Conservation (phyloP, 345 rosid species). For the Cochlearia excelsa region DNA sequence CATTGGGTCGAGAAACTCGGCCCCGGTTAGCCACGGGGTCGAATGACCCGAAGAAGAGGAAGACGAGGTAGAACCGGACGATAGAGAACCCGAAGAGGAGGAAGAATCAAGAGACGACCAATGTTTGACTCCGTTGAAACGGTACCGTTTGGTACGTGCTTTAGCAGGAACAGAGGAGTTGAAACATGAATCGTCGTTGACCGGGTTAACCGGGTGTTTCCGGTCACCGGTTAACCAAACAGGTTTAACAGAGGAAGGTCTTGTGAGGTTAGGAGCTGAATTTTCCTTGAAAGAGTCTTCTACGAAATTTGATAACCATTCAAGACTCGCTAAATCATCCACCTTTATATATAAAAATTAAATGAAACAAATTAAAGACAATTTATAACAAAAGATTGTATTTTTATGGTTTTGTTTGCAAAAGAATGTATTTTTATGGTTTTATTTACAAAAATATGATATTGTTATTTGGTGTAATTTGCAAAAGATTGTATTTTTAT, state of each 20-base stretch:
- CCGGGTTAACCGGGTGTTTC: slow-evolving; percentile 33
- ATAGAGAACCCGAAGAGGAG: slow-evolving; percentile 38
- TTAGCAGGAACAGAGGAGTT: slow-evolving; percentile 60
- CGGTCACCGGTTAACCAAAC: slow-evolving; percentile 26
- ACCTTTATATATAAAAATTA: slow-evolving; percentile 41
- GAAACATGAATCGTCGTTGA: slow-evolving; percentile 33
- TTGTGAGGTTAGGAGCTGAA: slow-evolving; percentile 47
- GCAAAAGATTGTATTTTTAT: too few relatives aligned
- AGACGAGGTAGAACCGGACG: slow-evolving; percentile 32
- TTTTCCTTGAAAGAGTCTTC: slow-evolving; percentile 77
- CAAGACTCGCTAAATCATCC: slow-evolving; percentile 73
- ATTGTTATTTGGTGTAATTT: too few relatives aligned
- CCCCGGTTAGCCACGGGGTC: slow-evolving; percentile 26
- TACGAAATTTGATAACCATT: slow-evolving; percentile 91
- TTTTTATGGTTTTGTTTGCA: too few relatives aligned
- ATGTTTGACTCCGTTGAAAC: slow-evolving; percentile 44
- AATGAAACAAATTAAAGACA: slow-evolving; percentile 1
- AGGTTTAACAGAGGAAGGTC: slow-evolving; percentile 31
- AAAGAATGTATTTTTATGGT: too few relatives aligned
- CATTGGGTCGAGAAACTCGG: slow-evolving; percentile 30
- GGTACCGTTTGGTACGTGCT: slow-evolving; percentile 75
- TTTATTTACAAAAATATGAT: too few relatives aligned
- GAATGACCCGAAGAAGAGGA: slow-evolving; percentile 34
- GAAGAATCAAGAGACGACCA: slow-evolving; percentile 63
- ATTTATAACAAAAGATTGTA: not conserved